Base-by-base conservation (phyloP, 176 grass and related monocot genomes). In the Luzula sylvatica region DNA sequence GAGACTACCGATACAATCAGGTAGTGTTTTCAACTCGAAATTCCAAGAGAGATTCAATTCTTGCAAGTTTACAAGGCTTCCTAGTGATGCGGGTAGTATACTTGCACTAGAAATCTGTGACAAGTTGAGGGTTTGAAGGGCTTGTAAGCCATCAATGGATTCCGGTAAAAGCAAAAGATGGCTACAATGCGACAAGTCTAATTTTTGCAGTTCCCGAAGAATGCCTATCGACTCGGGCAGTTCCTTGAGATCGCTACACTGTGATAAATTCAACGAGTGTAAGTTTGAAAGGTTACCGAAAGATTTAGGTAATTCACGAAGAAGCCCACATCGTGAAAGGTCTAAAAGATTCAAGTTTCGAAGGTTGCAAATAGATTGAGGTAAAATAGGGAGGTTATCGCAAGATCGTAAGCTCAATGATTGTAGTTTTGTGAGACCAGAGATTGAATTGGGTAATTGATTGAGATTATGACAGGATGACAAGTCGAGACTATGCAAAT, bases 11-110 rank as follows among this genome's bases (percentile, higher is more conserved):
- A 88, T 71, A 53, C 74, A 55, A 52, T 74, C 42, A 16, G 78
- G 74, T 11, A 88, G 38, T 52, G 51, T 61, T 20, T 63, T 63
- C 15, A 71, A 45, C 29, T 23, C 69, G 32, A 83, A 64, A 67
- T 80, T 80, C 61, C 27, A 68, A 50, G 79, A 88, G 3, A 88
- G 79, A 73, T 88, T 73, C 27, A 89, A 70, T 17, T 8, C 53
- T 28, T 80, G 75, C 38, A 83, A 55, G 25, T 69, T 64, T 41
- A 42, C 15, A 8, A 88, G 79, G 30, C 45, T 42, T 5, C 48
- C 55, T 2, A 67, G 46, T 44, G 79, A 72, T 63, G 48, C 23
- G 3, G 72, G 66, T 32, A 86, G 21, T 43, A 53, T 19, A 11
- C 47, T 61, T 57, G 46, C 27, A 41, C 54, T 58, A 42, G 43